Base-by-base conservation (phyloP, 2,329 filamentous ascomycete species). In the Talaromyces piceae region DNA sequence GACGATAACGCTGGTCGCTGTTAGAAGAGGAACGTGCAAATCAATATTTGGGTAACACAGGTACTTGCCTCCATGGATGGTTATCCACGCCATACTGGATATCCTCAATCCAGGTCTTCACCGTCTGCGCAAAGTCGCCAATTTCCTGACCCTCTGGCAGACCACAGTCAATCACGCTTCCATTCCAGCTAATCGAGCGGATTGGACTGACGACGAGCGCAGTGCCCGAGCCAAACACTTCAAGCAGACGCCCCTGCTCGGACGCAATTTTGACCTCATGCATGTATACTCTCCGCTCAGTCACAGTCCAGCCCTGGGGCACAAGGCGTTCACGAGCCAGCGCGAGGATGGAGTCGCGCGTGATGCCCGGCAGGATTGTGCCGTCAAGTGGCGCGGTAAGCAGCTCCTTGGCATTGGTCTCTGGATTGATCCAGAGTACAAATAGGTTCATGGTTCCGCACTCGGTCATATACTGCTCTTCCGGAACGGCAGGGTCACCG, bases 371-470 rank as follows among this genome's bases (percentile, higher is more conserved):
- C 41, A 98, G 80, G 59, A 98, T 98, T 23, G 91, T 98, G 46
- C 93, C 93, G 68, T 98, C 93, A 11, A 98, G 79, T 22, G 93
- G 93, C 37, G 91, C 88, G 16, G 93, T 98, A 62, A 96, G 70
- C 50, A 98, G 80, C 75, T 96, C 90, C 65, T 91, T 91, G 73
- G 91, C 80, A 7, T 91, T 91, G 11, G 89, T 93, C 69, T 87
- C 79, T 77, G 87, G 88, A 76, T 94, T 83, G 73, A 83, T 83
- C 61, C 96, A 73, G 39, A 86, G 90, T 23, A 86, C 85, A 64
- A 97, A 98, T 68, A 98, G 83, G 73, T 98, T 98, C 93, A 98
- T 98, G 53, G 93, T 97, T 63, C 93, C 93, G 51, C 95, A 93
- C 73, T 98, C 93, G 45, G 93, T 98, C 53, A 97, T 84, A 64